Percentiles rank a stretch among this genome's conserved stretches.
These are phyloP conservation scores for Obba rivulosa DNA, from an alignment of 768 basidiomycete species.

Conservation along the genomic window DNA sequence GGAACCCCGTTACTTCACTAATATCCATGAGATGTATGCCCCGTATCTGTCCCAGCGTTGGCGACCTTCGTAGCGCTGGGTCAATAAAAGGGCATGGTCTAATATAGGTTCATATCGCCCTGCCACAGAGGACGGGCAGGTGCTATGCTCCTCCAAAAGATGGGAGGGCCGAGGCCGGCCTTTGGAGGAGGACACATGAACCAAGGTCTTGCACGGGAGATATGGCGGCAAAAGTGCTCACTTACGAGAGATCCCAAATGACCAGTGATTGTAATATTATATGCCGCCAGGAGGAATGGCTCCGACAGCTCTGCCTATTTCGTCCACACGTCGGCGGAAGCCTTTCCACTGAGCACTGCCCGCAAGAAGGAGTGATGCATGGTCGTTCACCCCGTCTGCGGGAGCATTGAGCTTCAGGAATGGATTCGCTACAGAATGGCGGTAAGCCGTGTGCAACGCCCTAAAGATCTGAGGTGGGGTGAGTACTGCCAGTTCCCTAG, in stretches of 20 bases:
- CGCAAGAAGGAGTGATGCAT: constrained; percentile 49
- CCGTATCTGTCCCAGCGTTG: constrained; percentile 92
- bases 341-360: constrained; percentile 64
- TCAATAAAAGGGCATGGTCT: constrained; percentile 71
- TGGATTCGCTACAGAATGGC: constrained; percentile 78
- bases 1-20: too few relatives aligned
- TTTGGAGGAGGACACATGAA: constrained; percentile 15
- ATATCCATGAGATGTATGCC: constrained; percentile 36
- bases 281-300: constrained; percentile 18
- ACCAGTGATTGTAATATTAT: constrained; percentile 10
- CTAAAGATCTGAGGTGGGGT: constrained; percentile 65
- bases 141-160: constrained; percentile 12
- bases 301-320: constrained; percentile 59
- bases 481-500: not conserved
- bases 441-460: constrained; percentile 85
- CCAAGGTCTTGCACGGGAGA: constrained; percentile 1
- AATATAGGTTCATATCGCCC: constrained; percentile 45
- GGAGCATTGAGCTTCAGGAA: constrained; percentile 66
- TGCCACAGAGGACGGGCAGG: constrained; percentile 4
- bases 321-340: constrained; percentile 69
- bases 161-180: constrained; percentile 7
- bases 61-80: constrained; percentile 63
- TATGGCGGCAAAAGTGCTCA: not conserved
- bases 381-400: constrained; percentile 44
- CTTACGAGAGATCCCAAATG: constrained; percentile 1